Base-by-base conservation (phyloP, 306 rosid genomes). In the Acacia crassicarpa region DNA sequence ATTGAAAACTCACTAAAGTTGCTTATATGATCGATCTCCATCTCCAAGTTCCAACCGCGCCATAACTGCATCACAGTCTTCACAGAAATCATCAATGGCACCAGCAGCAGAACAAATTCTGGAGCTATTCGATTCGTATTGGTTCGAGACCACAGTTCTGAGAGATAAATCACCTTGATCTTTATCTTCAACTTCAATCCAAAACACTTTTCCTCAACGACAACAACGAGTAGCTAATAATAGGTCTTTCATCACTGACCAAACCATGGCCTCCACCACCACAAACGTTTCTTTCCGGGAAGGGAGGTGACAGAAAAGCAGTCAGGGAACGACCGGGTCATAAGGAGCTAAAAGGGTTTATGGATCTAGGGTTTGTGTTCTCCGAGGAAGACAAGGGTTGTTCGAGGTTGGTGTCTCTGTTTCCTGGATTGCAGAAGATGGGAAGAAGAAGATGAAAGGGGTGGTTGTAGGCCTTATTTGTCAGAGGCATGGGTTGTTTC, bases 301-400 rank as follows among this genome's bases (percentile, higher is more conserved):
- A 83, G 69, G 69, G 63, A 56, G 5, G 25, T 23, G 1, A 22
- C 33, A 22, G 33, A 13, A 32, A 62, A 62, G 14, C 1, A 5
- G 17, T 15, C 17, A 72, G 48, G 77, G 85, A 63, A 77, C 74
- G 69, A 65, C 54, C 40, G 1, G 75, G 73, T 61, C 35, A 61
- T 12, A 78, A 83, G 72, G 98, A 94, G 75, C 87, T 92, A 0
- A 94, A 94, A 74, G 96, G 97, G 75, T 91, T 94, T 82, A 92
- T 91, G 94, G 98, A 94, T 92, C 80, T 94, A 85, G 98, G 98
- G n/a, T 94, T 87, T 79, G 94, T 85, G 46, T 94, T 94, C 48
- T 86, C 92, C 11, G 93, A 92, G 75, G 91, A 92, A 62, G 97
- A 90, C 61, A 88, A 54, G 77, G 89, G 86, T 40, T 86, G 89